Evolutionary conservation across 1,139 yeast genomes (phyloP).

Genomic region (Waltiozyma sp.): DNA sequence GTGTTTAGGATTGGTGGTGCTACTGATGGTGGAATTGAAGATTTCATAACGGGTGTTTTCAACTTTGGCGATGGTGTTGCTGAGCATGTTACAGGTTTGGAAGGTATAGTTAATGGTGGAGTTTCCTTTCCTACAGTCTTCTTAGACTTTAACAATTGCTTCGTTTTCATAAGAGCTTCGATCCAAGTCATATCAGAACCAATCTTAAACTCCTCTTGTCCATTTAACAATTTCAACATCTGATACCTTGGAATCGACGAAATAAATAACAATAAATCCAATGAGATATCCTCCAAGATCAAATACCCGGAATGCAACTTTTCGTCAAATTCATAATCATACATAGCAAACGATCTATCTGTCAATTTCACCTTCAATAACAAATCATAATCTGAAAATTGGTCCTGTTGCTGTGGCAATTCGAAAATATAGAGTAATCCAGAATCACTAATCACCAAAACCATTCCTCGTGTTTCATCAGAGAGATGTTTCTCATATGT

Average conservation of each 20-base stretch:
- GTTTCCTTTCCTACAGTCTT: no score
- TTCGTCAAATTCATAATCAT: slow-evolving; percentile 65
- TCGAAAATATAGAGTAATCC: slow-evolving; percentile 24
- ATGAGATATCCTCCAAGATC: slow-evolving; percentile 49
- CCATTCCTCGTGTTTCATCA: slow-evolving; percentile 24
- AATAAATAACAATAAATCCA: slow-evolving; percentile 51
- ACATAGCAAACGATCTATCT: slow-evolving; percentile 59
- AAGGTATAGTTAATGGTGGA: background rate
- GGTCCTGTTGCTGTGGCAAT: slow-evolving; percentile 2
- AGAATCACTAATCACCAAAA: slow-evolving; percentile 25
- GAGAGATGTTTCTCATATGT: slow-evolving; percentile 28
- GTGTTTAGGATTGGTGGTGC: slow-evolving; percentile 1
- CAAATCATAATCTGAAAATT: slow-evolving; percentile 14
- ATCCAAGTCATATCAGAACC: slow-evolving; percentile 33
- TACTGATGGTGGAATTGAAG: background rate
- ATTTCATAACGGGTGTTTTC: slow-evolving; percentile 1
- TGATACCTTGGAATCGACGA: slow-evolving; percentile 15
- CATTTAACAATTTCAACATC: slow-evolving; percentile 3
- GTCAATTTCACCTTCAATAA: slow-evolving; percentile 41
- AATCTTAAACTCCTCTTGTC: slow-evolving; percentile 13
- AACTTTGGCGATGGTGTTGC: background rate
- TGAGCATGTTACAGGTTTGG: no score
- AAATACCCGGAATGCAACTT: slow-evolving; percentile 45
- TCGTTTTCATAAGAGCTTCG: slow-evolving; percentile 36
- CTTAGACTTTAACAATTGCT: slow-evolving; percentile 24